phyloP scores from a whole-genome alignment of 2,329 filamentous ascomycete genomes.

The Cladorrhinum sp. region DNA sequence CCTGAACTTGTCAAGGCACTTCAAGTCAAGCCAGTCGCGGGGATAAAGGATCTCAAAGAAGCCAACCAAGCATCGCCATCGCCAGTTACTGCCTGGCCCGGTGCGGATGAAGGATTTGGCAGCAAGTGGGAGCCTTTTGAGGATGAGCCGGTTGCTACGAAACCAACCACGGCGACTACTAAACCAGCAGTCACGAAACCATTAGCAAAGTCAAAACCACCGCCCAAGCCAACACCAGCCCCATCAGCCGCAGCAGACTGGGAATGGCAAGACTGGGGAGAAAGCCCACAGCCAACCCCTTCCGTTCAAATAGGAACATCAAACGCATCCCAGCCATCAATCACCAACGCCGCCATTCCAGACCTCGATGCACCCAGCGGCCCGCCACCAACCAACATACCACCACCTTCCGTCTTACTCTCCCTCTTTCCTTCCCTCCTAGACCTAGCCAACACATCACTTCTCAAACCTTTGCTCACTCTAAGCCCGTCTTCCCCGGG shows the following conservation, averaged over 20 bases:
- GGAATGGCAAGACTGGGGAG: slow-evolving; percentile 49
- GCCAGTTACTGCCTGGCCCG: slow-evolving; percentile 47
- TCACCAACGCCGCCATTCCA: not conserved
- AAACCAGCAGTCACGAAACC: slow-evolving; percentile 19
- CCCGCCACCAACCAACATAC: slow-evolving; percentile 77
- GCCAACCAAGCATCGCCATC: slow-evolving; percentile 37
- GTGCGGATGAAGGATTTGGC: slow-evolving; percentile 33
- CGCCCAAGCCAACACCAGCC: slow-evolving; percentile 16
- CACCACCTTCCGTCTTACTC: slow-evolving; percentile 80
- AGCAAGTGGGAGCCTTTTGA: slow-evolving; percentile 54
- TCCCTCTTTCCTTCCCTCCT: slow-evolving; percentile 72
- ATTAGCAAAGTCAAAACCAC: slow-evolving; percentile 16
- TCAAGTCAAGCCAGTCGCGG: slow-evolving; percentile 45
- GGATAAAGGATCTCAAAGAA: slow-evolving; percentile 33
- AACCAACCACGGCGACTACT: slow-evolving; percentile 21
- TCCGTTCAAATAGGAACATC: slow-evolving; percentile 11
- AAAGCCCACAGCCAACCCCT: slow-evolving; percentile 20
- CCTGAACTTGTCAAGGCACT: slow-evolving; percentile 50
- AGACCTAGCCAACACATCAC: slow-evolving; percentile 57
- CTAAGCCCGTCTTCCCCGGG: slow-evolving; percentile 51
- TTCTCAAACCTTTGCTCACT: slow-evolving; percentile 64
- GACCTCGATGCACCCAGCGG: slow-evolving; percentile 30
- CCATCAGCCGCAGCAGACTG: slow-evolving; percentile 35
- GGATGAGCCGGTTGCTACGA: slow-evolving; percentile 36
- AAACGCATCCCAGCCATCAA: slow-evolving; percentile 18